Evolutionary conservation across 176 grass and related monocot genomes (phyloP), one percentile per base, ranked within the genome.

Genomic region (Triticum dicoccoides): DNA sequence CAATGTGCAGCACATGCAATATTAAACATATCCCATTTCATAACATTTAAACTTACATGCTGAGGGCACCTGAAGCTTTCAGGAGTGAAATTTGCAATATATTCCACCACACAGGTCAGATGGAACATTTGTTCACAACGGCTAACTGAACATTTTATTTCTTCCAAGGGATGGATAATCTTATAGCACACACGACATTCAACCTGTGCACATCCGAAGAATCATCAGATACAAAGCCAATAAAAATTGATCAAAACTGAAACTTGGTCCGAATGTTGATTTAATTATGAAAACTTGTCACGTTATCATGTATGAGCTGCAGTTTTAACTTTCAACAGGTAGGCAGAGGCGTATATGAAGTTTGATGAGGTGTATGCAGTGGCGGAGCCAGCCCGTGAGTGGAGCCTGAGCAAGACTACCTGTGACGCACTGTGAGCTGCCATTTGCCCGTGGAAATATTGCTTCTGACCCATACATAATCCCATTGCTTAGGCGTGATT

Each of bases 11-110:
- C 17, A 82, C 52, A 32, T 65, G 24, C 0, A 30, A 42, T 64
- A 76, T 47, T 45, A 18, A 88, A 80, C 56, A 67, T 62, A 32
- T 18, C 27, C 27, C 27, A 75, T 64, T 32, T 59, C 45, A 47
- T 64, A 89, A 83, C 61, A 62, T 67, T 21, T 12, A 17, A 79
- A 88, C 83, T 94, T 92, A 97, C 95, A 90, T 97, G 95, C 82
- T 90, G 92, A 87, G 95, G 92, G 67, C 95, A 97, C 73, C 74
- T 92, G 72, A 97, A 87, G 85, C 77, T 82, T 87, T 91, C 88
- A 18, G 68, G 35, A 0, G 35, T 44, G 61, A 87, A 80, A 34
- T 88, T 85, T 87, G 80, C 67, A 87, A 77, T 83, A 70, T 82
- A 83, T 82, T 76, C 63, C 65, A 80, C 89, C 18, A 69, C 90